Percentiles rank a stretch among this genome's conserved stretches.
Conservation (phyloP, 345 rosid genomes). For the Ceriops decandra region DNA sequence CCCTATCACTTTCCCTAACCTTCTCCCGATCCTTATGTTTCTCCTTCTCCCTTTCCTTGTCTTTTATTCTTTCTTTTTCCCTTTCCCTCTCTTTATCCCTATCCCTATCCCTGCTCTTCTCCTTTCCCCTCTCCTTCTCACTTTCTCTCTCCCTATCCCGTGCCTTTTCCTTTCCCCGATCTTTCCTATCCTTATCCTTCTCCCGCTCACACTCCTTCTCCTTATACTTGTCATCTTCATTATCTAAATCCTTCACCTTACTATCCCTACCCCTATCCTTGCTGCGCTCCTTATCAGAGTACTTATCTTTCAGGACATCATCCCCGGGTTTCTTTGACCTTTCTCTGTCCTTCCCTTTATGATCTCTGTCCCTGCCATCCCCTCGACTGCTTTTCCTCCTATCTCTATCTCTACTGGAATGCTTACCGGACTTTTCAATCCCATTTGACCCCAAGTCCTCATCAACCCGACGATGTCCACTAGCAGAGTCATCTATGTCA, state of each 20-base stretch:
- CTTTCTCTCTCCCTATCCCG: conserved; percentile 36
- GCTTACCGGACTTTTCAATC: conserved; percentile 18
- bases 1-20: conserved; percentile 38
- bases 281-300: conserved; percentile 12
- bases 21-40: conserved; percentile 33
- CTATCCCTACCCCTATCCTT: conserved; percentile 25
- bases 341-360: conserved; percentile 25
- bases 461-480: background rate
- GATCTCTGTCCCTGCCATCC: conserved; percentile 21
- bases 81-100: conserved; percentile 45
- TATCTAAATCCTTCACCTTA: conserved; percentile 20
- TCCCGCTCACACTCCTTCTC: conserved; percentile 37
- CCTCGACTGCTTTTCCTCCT: conserved; percentile 22
- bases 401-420: conserved; percentile 23
- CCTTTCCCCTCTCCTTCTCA: conserved; percentile 41
- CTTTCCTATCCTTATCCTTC: conserved; percentile 24
- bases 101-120: conserved; percentile 28
- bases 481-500: conserved; percentile 13
- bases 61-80: conserved; percentile 42
- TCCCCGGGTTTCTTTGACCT: conserved; percentile 19
- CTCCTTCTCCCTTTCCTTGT: conserved; percentile 34
- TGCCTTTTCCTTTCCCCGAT: conserved; percentile 22
- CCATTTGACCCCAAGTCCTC: conserved; percentile 17
- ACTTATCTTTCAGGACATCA: conserved; percentile 7
- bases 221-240: conserved; percentile 35